These are phyloP conservation scores for Amorphotheca resinae DNA, from an alignment of 495 filamentous ascomycete species.

Conservation along the genomic window DNA sequence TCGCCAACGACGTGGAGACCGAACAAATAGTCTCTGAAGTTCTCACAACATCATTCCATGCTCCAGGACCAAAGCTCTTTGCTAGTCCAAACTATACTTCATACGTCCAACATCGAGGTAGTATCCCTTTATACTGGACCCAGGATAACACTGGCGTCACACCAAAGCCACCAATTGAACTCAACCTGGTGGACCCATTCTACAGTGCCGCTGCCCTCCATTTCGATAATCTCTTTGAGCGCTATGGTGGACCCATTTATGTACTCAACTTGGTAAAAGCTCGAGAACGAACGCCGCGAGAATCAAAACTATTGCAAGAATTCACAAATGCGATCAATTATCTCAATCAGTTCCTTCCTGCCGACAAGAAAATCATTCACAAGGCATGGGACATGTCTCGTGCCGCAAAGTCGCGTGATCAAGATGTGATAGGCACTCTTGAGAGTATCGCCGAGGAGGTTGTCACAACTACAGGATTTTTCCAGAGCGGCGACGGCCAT, in stretches of 20 bases:
- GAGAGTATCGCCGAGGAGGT: conserved; percentile 83
- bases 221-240: conserved; percentile 90
- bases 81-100: conserved; percentile 87
- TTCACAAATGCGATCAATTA: conserved; percentile 83
- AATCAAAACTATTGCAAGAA: conserved; percentile 81
- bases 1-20: conserved; percentile 98
- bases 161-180: conserved; percentile 88
- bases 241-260: conserved; percentile 86
- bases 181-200: conserved; percentile 91
- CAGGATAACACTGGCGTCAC: conserved; percentile 93
- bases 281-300: conserved; percentile 77
- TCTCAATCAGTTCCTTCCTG: conserved; percentile 86
- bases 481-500: conserved; percentile 71
- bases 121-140: conserved; percentile 94
- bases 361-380: conserved; percentile 74
- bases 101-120: conserved; percentile 92
- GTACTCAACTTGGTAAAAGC: conserved; percentile 91
- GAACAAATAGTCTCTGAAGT: conserved; percentile 96
- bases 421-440: conserved; percentile 87
- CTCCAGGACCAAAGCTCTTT: conserved; percentile 72
- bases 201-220: conserved; percentile 92
- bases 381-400: conserved; percentile 97
- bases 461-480: conserved; percentile 76
- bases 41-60: conserved; percentile 89
- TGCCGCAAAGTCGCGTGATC: conserved; percentile 85